Conservation (phyloP, 306 rosid genomes). For the Cucurbita argyrosperma region DNA sequence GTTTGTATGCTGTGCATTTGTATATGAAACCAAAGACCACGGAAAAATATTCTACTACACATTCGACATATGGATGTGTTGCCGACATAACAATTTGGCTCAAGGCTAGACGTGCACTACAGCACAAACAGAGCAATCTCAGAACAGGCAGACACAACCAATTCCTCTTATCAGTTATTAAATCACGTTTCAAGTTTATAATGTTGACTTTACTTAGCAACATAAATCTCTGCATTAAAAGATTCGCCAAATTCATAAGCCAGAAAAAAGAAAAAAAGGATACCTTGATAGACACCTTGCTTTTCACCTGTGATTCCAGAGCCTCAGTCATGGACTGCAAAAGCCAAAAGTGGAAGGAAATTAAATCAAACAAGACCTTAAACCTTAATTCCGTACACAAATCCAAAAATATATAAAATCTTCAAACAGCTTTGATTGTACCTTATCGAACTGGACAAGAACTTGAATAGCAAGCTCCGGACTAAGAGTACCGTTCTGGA, state of each 20-base stretch:
- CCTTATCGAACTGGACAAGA: constrained; percentile 94
- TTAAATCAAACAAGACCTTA: not conserved
- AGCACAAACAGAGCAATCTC: not conserved
- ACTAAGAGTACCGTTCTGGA: constrained; percentile 63
- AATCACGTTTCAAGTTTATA: not conserved
- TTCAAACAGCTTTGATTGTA: not conserved
- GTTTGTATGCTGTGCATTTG: not conserved
- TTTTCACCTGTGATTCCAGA: constrained; percentile 72
- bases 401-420: not conserved
- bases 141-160: not conserved
- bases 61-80: not conserved
- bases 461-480: constrained; percentile 95
- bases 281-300: constrained; percentile 81
- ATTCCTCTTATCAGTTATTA: not conserved
- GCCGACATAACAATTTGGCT: not conserved
- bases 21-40: not conserved
- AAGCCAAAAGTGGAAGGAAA: not conserved
- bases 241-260: not conserved
- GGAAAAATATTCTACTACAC: not conserved
- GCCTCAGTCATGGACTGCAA: constrained; percentile 87
- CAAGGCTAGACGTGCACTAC: not conserved
- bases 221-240: not conserved
- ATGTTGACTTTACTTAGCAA: not conserved
- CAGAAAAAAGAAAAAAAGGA: not conserved
- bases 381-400: not conserved